Conservation (phyloP, 306 rosid genomes). For the Potentilla sterilis region DNA sequence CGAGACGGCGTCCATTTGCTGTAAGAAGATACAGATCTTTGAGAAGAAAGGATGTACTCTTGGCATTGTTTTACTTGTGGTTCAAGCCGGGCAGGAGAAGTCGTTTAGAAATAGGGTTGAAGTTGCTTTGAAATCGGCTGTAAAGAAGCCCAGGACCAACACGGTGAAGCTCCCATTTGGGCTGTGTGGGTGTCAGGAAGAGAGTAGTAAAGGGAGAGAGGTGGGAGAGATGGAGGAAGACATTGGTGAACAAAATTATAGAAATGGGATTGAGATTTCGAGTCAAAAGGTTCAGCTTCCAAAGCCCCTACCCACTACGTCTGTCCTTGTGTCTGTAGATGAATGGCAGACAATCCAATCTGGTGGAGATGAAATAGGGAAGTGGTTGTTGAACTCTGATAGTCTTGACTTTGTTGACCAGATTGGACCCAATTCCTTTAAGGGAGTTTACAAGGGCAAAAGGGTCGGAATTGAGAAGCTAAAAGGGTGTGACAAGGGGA, state of each 20-base stretch:
- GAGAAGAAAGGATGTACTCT: conserved; percentile 84
- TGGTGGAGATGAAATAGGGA: conserved; percentile 58
- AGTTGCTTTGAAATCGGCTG: conserved; percentile 61
- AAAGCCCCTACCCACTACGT: conserved; percentile 67
- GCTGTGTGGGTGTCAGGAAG: conserved; percentile 96
- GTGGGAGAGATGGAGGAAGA: conserved; percentile 70
- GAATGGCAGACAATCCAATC: conserved; percentile 90
- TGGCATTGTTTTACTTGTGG: conserved; percentile 64
- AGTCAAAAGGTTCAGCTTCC: conserved; percentile 58
- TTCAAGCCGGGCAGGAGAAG: conserved; percentile 65
- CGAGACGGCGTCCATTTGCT: conserved; percentile 64
- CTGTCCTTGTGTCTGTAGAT: conserved; percentile 62
- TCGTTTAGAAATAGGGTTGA: conserved; percentile 60
- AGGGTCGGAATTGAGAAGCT: conserved; percentile 89
- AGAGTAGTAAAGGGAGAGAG: conserved; percentile 66
- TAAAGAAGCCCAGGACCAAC: conserved; percentile 60
- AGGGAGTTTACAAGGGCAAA: conserved; percentile 82
- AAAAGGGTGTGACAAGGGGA: conserved; percentile 93
- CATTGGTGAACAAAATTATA: conserved; percentile 36
- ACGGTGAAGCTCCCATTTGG: conserved; percentile 88
- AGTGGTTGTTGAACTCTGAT: conserved; percentile 86
- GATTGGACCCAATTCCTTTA: conserved; percentile 71
- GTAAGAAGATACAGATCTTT: conserved; percentile 84
- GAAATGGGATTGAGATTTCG: conserved; percentile 55
- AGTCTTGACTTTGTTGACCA: conserved; percentile 66